Percentiles rank a stretch among this genome's conserved stretches.
Evolutionary conservation across 805 yeast species (phyloP).

Genomic region (Debaryomyces prosopidis): DNA sequence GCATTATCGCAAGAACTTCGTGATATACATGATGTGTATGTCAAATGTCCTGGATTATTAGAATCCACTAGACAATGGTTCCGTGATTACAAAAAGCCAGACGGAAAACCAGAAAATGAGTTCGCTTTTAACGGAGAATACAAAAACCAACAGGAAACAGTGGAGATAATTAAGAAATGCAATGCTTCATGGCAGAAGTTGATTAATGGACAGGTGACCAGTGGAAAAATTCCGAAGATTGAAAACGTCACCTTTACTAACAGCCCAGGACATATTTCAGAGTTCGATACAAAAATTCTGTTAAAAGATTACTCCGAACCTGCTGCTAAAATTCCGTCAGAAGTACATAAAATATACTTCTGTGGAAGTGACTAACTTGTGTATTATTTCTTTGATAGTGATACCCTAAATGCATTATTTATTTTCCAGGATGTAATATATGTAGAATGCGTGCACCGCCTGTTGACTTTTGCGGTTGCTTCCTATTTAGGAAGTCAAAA

Average conservation of each 20-base stretch:
- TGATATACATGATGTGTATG: constrained; percentile 89
- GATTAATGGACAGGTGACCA: constrained; percentile 56
- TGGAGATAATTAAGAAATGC: constrained; percentile 81
- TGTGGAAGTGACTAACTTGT: constrained; percentile 6
- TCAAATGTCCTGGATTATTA: constrained; percentile 86
- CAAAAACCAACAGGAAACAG: constrained; percentile 83
- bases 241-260: constrained; percentile 37
- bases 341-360: constrained; percentile 36
- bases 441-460: no score
- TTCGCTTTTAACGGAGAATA: constrained; percentile 96
- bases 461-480: not conserved
- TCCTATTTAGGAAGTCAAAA: constrained; percentile 17
- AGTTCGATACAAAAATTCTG: constrained; percentile 13
- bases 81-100: constrained; percentile 96
- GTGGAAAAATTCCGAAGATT: constrained; percentile 31
- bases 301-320: constrained; percentile 17
- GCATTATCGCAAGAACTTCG: constrained; percentile 84
- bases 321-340: constrained; percentile 40
- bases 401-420: not conserved
- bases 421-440: no score
- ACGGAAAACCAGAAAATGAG: constrained; percentile 94
- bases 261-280: constrained; percentile 25
- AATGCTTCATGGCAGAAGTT: constrained; percentile 80
- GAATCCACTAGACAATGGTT: constrained; percentile 98
- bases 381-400: not conserved